A percentile compares a stretch with the other conserved stretches of the same genome.
Conservation (phyloP, 1,139 yeast genomes). For the Magnusiomyces paraingens region DNA sequence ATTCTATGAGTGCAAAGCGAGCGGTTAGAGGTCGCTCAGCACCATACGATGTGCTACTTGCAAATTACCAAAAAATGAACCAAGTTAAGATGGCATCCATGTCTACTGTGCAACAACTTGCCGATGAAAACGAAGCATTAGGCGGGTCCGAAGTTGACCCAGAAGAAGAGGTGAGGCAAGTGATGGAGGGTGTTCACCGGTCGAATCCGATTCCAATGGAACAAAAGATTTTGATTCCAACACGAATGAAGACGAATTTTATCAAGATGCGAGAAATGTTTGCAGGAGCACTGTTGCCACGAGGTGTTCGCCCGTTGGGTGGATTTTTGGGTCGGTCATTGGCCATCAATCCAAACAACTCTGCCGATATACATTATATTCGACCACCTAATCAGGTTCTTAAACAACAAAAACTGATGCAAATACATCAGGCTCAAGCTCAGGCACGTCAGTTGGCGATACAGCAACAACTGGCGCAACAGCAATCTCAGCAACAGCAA, state of each 20-base stretch:
- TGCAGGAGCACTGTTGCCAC: constrained; percentile 29
- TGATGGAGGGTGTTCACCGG: constrained; percentile 75
- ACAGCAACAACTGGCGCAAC: constrained; percentile 19
- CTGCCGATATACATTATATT: constrained; percentile 8
- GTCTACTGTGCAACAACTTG: constrained; percentile 30
- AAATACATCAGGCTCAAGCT: constrained; percentile 20
- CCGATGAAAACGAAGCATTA: constrained; percentile 25
- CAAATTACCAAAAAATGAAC: constrained; percentile 85
- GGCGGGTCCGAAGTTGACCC: constrained; percentile 39
- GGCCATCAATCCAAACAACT: constrained; percentile 11
- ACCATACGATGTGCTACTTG: constrained; percentile 80
- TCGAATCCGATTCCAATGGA: constrained; percentile 79
- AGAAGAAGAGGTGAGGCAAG: constrained; percentile 89
- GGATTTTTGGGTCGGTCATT: constrained; percentile 12
- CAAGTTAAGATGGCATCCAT: constrained; percentile 72
- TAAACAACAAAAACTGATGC: constrained; percentile 1
- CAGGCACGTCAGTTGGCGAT: constrained; percentile 33
- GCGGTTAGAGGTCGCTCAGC: constrained; percentile 91
- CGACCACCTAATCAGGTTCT: background rate
- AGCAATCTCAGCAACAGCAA: constrained; percentile 9
- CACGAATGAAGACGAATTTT: constrained; percentile 60
- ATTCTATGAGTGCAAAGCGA: constrained; percentile 96
- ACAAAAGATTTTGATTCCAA: constrained; percentile 63
- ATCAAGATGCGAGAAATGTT: constrained; percentile 57
- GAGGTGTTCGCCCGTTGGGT: constrained; percentile 8